A percentile compares a stretch with the other conserved stretches of the same genome.
These are phyloP conservation scores for Flaveria sonorensis DNA, from an alignment of 129 eudicot genomes.

Conservation along the genomic window DNA sequence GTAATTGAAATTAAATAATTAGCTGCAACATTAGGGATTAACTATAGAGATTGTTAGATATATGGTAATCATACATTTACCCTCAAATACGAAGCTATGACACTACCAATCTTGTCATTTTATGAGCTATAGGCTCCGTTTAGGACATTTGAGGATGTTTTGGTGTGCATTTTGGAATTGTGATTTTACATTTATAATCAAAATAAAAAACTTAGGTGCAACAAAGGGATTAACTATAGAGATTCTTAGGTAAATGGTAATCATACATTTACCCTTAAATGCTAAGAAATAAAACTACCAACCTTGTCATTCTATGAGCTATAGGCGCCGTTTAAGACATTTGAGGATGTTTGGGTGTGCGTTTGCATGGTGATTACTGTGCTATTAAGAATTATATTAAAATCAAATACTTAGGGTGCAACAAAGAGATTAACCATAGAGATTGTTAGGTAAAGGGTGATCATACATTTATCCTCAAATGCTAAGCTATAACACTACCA, in stretches of 20 bases:
- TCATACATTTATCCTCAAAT: not conserved
- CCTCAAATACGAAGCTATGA: not conserved
- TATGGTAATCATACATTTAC: not conserved
- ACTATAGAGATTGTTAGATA: not conserved
- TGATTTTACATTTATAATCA: not conserved
- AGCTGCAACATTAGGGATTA: not conserved
- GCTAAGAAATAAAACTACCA: not conserved
- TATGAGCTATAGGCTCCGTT: slow-evolving; percentile 2
- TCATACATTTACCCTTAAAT: not conserved
- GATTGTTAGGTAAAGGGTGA: too few species aligned
- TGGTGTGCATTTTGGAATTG: not conserved
- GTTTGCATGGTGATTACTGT: not conserved
- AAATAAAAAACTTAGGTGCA: not conserved
- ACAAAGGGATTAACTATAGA: not conserved
- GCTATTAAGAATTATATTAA: not conserved
- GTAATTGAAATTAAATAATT: not conserved
- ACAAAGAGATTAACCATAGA: not conserved
- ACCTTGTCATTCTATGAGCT: slow-evolving; percentile 14
- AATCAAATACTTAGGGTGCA: not conserved
- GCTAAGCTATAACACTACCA: slow-evolving; percentile 1
- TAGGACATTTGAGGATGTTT: not conserved
- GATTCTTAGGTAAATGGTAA: not conserved
- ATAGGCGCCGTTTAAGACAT: not conserved
- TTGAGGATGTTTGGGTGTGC: not conserved
- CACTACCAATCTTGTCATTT: not conserved